Percentiles rank a stretch among this genome's conserved stretches.
These are phyloP conservation scores for Xanthoceras sorbifolium DNA, from an alignment of 345 rosid species.

Conservation along the genomic window DNA sequence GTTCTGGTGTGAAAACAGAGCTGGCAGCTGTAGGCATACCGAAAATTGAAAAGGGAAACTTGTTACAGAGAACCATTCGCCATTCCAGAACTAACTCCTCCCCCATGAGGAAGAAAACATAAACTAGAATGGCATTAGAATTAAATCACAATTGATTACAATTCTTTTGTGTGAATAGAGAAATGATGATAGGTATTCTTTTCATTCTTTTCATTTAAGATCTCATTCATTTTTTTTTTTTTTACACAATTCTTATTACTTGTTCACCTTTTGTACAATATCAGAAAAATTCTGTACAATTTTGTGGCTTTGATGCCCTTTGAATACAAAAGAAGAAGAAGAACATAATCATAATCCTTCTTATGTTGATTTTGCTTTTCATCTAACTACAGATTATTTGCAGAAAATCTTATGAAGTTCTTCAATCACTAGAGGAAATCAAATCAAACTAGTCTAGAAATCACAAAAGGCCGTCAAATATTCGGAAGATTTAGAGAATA, in stretches of 20 bases:
- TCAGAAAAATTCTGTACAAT: constrained; percentile 22
- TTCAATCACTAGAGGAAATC: background rate
- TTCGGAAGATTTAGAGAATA: background rate
- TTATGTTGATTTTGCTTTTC: background rate
- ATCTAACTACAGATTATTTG: background rate
- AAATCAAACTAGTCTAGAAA: background rate
- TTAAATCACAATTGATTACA: constrained; percentile 33
- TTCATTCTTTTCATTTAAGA: constrained; percentile 33
- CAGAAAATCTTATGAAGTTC: background rate
- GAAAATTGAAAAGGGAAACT: constrained; percentile 1
- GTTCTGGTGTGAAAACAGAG: constrained; percentile 11
- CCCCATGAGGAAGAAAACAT: constrained; percentile 32
- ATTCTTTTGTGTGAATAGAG: constrained; percentile 71
- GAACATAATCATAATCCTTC: constrained; percentile 10
- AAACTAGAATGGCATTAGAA: constrained; percentile 18
- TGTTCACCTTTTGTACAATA: constrained; percentile 18
- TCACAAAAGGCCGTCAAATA: background rate
- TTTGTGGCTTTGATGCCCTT: constrained; percentile 30
- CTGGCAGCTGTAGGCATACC: constrained; percentile 2
- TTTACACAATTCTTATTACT: background rate
- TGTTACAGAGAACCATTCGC: background rate
- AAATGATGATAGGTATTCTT: constrained; percentile 48
- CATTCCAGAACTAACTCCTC: constrained; percentile 21
- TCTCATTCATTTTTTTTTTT: constrained; percentile 14
- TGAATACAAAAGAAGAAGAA: constrained; percentile 16